These are phyloP conservation scores for Claviceps humidiphila DNA, from an alignment of 2,329 filamentous ascomycete genomes.

Conservation along the genomic window DNA sequence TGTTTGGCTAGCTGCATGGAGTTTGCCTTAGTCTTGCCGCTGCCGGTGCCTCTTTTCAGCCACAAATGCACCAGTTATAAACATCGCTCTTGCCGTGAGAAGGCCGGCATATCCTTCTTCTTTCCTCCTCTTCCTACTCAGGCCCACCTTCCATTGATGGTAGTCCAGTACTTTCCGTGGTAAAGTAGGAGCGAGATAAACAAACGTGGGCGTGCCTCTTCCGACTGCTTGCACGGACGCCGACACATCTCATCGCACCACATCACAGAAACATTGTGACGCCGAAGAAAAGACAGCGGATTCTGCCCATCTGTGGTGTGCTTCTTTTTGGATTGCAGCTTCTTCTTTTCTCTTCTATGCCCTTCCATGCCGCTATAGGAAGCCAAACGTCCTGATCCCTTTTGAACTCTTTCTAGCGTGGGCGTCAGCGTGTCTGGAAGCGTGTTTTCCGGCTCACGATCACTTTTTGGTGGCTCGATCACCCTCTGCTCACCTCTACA, in stretches of 20 bases:
- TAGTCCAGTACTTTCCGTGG: too few species aligned
- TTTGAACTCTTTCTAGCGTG: constrained; percentile 1
- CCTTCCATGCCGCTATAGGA: background rate
- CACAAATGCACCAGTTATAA: background rate
- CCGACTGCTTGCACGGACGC: too few species aligned
- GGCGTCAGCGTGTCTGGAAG: background rate
- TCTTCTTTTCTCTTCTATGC: background rate
- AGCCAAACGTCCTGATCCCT: background rate
- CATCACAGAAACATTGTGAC: background rate
- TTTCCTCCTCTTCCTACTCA: background rate
- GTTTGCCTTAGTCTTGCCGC: background rate
- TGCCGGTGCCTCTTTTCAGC: background rate
- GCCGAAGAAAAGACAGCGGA: background rate
- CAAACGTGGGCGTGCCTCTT: too few species aligned
- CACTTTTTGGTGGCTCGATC: background rate
- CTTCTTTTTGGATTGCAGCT: constrained; percentile 4
- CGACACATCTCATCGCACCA: too few species aligned
- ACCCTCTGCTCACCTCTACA: background rate
- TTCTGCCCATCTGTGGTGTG: background rate
- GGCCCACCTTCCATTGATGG: too few species aligned
- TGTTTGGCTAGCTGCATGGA: background rate
- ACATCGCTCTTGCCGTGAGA: background rate
- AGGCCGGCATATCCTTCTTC: background rate
- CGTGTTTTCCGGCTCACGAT: background rate
- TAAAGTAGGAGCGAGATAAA: too few species aligned